Evolutionary conservation across 1,139 yeast species (phyloP).

Genomic region (Hyphopichia pseudoburtonii): DNA sequence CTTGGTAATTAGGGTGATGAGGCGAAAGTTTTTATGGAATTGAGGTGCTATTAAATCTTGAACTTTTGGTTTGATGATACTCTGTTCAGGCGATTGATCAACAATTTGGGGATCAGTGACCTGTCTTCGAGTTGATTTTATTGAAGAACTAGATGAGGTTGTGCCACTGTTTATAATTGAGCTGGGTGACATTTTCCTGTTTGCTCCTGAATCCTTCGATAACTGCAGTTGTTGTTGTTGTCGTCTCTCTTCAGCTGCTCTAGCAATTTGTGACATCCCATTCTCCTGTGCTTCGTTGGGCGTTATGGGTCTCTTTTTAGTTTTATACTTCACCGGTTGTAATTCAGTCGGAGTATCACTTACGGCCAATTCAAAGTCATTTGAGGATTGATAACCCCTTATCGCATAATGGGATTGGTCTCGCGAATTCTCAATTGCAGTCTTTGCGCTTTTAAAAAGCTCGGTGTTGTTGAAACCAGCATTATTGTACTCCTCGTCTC

Average conservation of each 20-base stretch:
- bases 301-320: constrained; percentile 33
- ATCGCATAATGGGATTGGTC: constrained; percentile 39
- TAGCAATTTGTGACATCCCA: not conserved
- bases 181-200: no score
- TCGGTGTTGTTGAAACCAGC: constrained; percentile 22
- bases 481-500: constrained; percentile 13
- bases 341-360: constrained; percentile 39
- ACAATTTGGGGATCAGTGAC: no score
- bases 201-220: no score
- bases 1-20: constrained; percentile 39
- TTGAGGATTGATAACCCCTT: constrained; percentile 18
- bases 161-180: no score
- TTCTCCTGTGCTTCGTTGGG: constrained; percentile 39
- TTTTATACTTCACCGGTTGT: constrained; percentile 38
- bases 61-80: not conserved
- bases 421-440: constrained; percentile 33
- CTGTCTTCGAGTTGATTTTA: no score
- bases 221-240: no score
- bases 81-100: no score
- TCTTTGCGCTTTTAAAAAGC: constrained; percentile 33
- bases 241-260: not conserved
- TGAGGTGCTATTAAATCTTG: constrained; percentile 20
- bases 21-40: constrained; percentile 32
- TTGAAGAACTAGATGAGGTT: no score
- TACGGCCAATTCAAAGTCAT: constrained; percentile 38